Percentiles rank a stretch among this genome's conserved stretches.
These are phyloP conservation scores for Phtheirospermum japonicum DNA, from an alignment of 257 asterid genomes.

Conservation along the genomic window DNA sequence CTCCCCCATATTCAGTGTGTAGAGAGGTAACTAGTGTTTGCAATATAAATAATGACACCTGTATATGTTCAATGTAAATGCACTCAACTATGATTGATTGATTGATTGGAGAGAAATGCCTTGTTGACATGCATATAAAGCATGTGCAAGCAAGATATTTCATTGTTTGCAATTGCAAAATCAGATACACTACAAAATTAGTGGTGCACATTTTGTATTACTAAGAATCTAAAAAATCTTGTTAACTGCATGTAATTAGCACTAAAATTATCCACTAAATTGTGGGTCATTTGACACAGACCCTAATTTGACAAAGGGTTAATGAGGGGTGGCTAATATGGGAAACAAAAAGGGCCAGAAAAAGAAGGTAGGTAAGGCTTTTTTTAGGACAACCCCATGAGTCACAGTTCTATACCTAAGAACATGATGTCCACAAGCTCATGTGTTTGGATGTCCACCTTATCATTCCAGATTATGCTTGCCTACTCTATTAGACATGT, in stretches of 20 bases:
- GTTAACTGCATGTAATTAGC: no score
- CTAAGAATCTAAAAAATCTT: no score
- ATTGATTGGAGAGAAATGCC: background rate
- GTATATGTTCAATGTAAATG: no score
- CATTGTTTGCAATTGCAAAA: no score
- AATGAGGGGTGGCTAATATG: constrained; percentile 54
- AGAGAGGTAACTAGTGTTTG: no score
- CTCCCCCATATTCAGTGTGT: no score
- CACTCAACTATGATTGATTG: no score
- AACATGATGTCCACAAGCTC: constrained; percentile 62
- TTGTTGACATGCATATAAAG: background rate
- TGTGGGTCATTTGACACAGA: constrained; percentile 34
- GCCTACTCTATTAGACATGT: constrained; percentile 44
- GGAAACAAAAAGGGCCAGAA: constrained; percentile 39
- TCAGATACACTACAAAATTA: no score
- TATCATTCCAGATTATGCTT: constrained; percentile 36
- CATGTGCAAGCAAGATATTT: background rate
- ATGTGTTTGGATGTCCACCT: constrained; percentile 56
- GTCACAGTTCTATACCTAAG: constrained; percentile 55
- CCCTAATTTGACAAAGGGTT: constrained; percentile 33
- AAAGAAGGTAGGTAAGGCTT: constrained; percentile 53
- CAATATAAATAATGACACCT: no score
- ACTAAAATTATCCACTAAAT: no score
- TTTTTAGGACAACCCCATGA: constrained; percentile 59
- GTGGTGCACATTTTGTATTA: no score